Evolutionary conservation across 1,284 basidiomycete genomes (phyloP), one percentile per base, ranked within the genome.

Genomic region (Cutaneotrichosporon sp.): DNA sequence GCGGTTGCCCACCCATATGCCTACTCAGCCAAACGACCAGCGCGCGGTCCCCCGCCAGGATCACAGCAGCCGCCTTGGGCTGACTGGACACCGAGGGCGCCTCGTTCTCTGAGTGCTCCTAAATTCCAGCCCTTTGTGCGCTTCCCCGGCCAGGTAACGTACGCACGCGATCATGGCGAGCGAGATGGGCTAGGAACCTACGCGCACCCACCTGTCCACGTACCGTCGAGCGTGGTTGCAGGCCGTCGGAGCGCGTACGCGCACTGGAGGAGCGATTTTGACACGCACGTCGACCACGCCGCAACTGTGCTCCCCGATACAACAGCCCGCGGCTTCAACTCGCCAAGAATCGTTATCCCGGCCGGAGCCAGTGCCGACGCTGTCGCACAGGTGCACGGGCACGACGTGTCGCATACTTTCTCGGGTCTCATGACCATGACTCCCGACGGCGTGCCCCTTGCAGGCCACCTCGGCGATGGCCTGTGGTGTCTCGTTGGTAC

Each of bases 391-490:
- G 18, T 46, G n/a, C 22, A 26, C 4, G 40, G 36, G 10, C 17
- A 22, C 12, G 20, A 33, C 4, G 50, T 35, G 34, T 44, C 52
- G 15, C 48, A 52, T 44, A 43, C 47, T 5, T 67, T 65, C 44
- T 61, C 62, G 36, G 63, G 62, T 14, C 23, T 67, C 20, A 63
- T 67, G 55, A 60, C 62, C 3, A 53, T 65, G 17, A 67, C 65
- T 20, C 65, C 65, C 7, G 65, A 67, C 43, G 60, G 56, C 2
- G 33, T 65, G 40, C 65, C 65, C 5, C 47, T 65, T 4, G 59
- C 60, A n/a, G 65, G 65, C 14, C 17, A 43, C 30, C 23, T 64
- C 13, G 46, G 55, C 2, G 26, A 26, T 7, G 49, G 49, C 8
- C 15, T 65, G 20, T 67, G 56, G 40, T 50, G 47, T 45, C 58